Evolutionary conservation across 768 basidiomycete genomes (phyloP).

Genomic region (Rickenella mellea): DNA sequence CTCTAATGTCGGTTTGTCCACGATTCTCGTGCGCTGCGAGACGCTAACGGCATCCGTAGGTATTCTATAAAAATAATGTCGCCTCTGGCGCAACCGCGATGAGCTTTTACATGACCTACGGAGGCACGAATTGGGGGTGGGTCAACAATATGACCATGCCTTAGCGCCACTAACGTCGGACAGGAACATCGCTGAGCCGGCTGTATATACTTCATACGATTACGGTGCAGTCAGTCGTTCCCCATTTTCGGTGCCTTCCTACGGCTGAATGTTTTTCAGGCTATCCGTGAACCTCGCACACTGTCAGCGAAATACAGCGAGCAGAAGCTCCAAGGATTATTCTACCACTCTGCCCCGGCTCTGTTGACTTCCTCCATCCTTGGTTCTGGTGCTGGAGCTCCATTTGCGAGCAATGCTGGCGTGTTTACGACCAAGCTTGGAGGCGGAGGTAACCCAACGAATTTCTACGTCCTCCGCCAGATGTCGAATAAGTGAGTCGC

Average conservation of each 20-base stretch:
- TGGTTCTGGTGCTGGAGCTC: constrained; percentile 6
- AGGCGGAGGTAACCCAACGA: constrained; percentile 10
- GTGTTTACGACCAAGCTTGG: constrained; percentile 17
- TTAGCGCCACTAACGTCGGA: not conserved
- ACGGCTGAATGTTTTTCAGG: constrained; percentile 14
- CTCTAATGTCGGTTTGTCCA: not conserved
- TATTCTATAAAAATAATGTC: not conserved
- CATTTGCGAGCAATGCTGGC: constrained; percentile 8
- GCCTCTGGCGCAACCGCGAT: not conserved
- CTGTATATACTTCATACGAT: constrained; percentile 13
- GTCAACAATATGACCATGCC: not conserved
- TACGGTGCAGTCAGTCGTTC: not conserved
- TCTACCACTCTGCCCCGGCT: constrained; percentile 16
- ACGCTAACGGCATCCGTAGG: not conserved
- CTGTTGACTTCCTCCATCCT: constrained; percentile 14
- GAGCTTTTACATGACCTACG: constrained; percentile 5
- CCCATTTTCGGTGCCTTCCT: not conserved
- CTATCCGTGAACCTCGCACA: constrained; percentile 17
- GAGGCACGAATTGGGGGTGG: constrained; percentile 18
- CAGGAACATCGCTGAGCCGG: constrained; percentile 12
- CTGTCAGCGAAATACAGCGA: constrained; percentile 19
- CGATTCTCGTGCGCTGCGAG: not conserved
- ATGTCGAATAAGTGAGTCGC: constrained; percentile 7
- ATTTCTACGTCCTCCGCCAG: constrained; percentile 20
- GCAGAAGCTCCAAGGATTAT: constrained; percentile 19